Evolutionary conservation across 495 filamentous ascomycete species (phyloP).

Genomic region (Podospora appendiculata): DNA sequence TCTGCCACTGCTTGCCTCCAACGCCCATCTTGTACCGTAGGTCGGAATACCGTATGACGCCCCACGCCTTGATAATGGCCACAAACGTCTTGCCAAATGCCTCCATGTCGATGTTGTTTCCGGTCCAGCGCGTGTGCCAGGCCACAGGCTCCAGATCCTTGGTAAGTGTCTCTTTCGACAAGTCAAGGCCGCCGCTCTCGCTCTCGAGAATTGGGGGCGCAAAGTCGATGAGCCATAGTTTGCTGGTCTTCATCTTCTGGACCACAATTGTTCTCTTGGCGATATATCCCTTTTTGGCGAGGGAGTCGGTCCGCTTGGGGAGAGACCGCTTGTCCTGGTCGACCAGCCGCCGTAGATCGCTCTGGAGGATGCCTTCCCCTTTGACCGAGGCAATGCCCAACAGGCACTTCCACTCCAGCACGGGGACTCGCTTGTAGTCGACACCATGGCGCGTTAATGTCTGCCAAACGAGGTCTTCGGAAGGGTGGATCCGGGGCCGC

Average conservation of each 20-base stretch:
- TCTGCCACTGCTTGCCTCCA: constrained; percentile 51
- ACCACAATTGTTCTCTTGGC: constrained; percentile 65
- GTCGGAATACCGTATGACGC: constrained; percentile 46
- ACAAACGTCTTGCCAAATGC: constrained; percentile 38
- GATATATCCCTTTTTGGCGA: constrained; percentile 76
- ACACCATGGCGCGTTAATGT: constrained; percentile 73
- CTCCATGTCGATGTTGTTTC: constrained; percentile 43
- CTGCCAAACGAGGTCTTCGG: constrained; percentile 55
- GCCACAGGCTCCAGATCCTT: constrained; percentile 36
- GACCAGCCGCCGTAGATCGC: constrained; percentile 63
- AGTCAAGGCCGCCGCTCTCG: constrained; percentile 22
- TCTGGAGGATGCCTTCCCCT: constrained; percentile 67
- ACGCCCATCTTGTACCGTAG: constrained; percentile 55
- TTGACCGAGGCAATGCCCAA: constrained; percentile 72
- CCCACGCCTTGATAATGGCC: constrained; percentile 40
- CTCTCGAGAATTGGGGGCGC: constrained; percentile 31
- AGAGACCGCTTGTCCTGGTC: constrained; percentile 87
- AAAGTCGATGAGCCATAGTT: constrained; percentile 56
- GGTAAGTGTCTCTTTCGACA: constrained; percentile 25
- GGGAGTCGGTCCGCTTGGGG: constrained; percentile 67
- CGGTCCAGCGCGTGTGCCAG: constrained; percentile 42
- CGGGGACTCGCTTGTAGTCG: constrained; percentile 59
- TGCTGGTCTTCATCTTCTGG: constrained; percentile 59
- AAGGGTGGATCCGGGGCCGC: constrained; percentile 26
- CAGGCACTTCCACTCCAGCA: constrained; percentile 64